Base-by-base conservation (phyloP, 352 stramenopile species). In the Peronosclerospora sorghi region DNA sequence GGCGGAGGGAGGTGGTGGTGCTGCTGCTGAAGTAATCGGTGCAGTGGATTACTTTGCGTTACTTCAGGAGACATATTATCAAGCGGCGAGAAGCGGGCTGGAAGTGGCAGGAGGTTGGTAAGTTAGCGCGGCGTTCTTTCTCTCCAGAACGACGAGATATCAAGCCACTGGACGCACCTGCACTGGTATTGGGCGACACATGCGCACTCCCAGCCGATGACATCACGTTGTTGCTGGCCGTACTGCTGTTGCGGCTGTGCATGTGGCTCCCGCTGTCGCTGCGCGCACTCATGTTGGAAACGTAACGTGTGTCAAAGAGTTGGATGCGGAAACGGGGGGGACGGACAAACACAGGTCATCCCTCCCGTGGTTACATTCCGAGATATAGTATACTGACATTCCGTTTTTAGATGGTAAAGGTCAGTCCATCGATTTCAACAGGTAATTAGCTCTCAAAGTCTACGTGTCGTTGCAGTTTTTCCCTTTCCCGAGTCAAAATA, bases 11-110 rank as follows among this genome's bases (percentile, higher is more conserved):
- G 46, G 12, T 68, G 62, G 24, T 70, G 65, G 7, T 73, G 65
- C 32, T 72, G 71, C 35, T 83, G 70, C 39, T n/a, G n/a, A n/a
- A 84, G 60, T 14, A 86, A 45, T 41, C 79, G 68, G 44, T 84
- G 71, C 59, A 86, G 32, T 20, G 71, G 66, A 41, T 84, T 63
- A 30, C 65, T 77, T 32, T 83, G 74, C 43, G 74, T 84, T 39
- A 84, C 62, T 43, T 86, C 71, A 1, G 71, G 74, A 26, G 68
- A 76, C 9, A 72, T 53, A 44, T 78, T 60, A 39, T 82, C 71
- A 0, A 65, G 56, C 40, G 69, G 58, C 32, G 68, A 66, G 32
- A 69, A 86, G 32, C 73, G 73, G 5, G 39, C 65, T 71, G 49
- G 1, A 13, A 23, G 14, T 40, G 27, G 12, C 18, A 42, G 32